Percentiles rank a stretch among this genome's conserved stretches.
phyloP scores from a whole-genome alignment of 441 rosid species.

The Corymbia calophylla region DNA sequence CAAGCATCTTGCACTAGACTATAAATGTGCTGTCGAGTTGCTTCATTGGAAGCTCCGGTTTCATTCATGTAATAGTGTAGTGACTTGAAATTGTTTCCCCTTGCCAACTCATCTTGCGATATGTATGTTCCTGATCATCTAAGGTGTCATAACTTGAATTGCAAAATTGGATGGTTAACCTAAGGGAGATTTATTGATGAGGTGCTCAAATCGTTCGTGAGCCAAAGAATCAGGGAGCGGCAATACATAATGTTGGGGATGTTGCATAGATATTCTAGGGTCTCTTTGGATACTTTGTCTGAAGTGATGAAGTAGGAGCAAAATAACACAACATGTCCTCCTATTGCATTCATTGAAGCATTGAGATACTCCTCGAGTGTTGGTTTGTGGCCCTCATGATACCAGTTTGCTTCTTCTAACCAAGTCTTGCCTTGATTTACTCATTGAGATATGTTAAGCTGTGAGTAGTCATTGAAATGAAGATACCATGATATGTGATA shows the following conservation, averaged over 20 bases:
- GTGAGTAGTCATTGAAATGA: too few relatives aligned
- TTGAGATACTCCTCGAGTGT: conserved; percentile 12
- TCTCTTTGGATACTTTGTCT: neutral
- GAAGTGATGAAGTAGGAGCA: neutral
- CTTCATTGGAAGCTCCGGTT: neutral
- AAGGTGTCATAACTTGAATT: neutral
- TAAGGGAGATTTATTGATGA: neutral
- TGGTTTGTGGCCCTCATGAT: conserved; percentile 4
- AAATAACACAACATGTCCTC: too few relatives aligned
- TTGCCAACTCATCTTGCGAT: neutral
- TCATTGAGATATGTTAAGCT: conserved; percentile 3
- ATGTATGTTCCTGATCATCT: neutral
- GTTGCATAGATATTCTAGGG: neutral
- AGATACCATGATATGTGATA: too few relatives aligned
- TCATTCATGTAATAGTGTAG: conserved; percentile 10
- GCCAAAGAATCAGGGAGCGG: neutral
- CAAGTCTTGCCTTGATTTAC: conserved; percentile 13
- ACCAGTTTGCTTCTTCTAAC: conserved; percentile 18
- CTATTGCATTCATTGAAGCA: conserved; percentile 1
- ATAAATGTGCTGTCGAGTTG: neutral
- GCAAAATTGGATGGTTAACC: neutral
- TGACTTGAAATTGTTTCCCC: conserved; percentile 4
- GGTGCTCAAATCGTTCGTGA: neutral
- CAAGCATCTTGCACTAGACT: neutral
- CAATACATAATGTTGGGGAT: neutral